phyloP scores from a whole-genome alignment of 1,284 basidiomycete genomes.

The Peniophora sp. region DNA sequence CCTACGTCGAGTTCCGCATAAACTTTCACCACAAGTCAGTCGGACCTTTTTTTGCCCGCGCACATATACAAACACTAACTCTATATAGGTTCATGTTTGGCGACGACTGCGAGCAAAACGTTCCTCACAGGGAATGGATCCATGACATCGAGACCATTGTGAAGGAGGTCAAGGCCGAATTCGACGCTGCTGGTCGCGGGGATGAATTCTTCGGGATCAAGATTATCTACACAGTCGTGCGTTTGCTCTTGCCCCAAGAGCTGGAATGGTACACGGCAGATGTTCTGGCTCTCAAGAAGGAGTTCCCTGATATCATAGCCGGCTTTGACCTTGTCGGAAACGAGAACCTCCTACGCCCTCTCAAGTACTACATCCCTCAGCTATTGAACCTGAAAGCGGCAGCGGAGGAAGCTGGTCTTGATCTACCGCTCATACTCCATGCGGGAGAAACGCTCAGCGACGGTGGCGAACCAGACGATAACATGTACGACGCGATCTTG shows the following conservation, averaged over 20 bases:
- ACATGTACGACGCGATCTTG: slow-evolving; percentile 73
- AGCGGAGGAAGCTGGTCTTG: slow-evolving; percentile 47
- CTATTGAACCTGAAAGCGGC: slow-evolving; percentile 54
- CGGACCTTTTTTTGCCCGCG: background rate
- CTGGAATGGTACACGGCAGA: slow-evolving; percentile 65
- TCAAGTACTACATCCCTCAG: slow-evolving; percentile 57
- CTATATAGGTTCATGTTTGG: slow-evolving; percentile 36
- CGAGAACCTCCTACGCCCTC: slow-evolving; percentile 56
- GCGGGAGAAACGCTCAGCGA: slow-evolving; percentile 75
- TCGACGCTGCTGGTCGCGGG: slow-evolving; percentile 41
- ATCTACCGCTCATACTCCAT: slow-evolving; percentile 75
- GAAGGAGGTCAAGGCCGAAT: slow-evolving; percentile 44
- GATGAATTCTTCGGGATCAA: slow-evolving; percentile 63
- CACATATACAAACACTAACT: background rate
- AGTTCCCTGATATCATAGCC: slow-evolving; percentile 66
- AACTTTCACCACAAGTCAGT: slow-evolving; percentile 54
- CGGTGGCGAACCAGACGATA: slow-evolving; percentile 60
- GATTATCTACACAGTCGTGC: slow-evolving; percentile 68
- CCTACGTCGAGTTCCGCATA: slow-evolving; percentile 63
- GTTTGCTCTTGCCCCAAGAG: slow-evolving; percentile 47
- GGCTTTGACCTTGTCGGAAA: slow-evolving; percentile 79
- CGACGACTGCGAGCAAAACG: slow-evolving; percentile 45
- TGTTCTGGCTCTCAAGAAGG: slow-evolving; percentile 64
- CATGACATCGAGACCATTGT: slow-evolving; percentile 48
- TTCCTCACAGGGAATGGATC: slow-evolving; percentile 58